Base-by-base conservation (phyloP, 441 rosid genomes). In the Adansonia grandidieri region DNA sequence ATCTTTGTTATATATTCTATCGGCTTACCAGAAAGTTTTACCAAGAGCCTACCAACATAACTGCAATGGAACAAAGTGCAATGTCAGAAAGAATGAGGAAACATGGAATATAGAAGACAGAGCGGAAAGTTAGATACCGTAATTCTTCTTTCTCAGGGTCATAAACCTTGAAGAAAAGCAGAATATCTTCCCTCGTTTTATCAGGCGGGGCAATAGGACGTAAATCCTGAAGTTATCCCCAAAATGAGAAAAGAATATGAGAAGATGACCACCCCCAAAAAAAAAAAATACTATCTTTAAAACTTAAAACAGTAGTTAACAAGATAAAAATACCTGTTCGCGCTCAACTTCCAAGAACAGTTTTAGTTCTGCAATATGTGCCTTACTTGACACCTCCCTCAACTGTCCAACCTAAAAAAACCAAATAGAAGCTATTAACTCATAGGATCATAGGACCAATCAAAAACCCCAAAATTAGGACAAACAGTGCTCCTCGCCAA, bases 151-250 rank as follows among this genome's bases (percentile, higher is more conserved):
- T 96, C 82, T 82, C 91, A 3, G 98, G 98, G 79, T 90, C 92
- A 85, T 91, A 96, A 77, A 90, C 88, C 91, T 96, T 96, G 85
- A 94, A 91, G 86, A 96, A 96, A 67, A 96, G 91, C 70, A 96
- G 85, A 79, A 91, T 93, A 80, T 96, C 99, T 70, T 91, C 99
- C 73, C 87, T 83, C 6, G 94, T 83, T 83, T 89, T 96, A 17
- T 88, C 92, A 28, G 93, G 97, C 20, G 89, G 93, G 71, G 94
- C 83, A 81, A 93, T 69, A 64, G 97, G 94, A 60, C 54, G 82
- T 70, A 84, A 83, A 91, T 94, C 98, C 99, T 96, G 86, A 73
- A 85, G 48, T 71, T 71, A 71, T 80, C 70, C 75, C 65, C 17
- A 70, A 24, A 57, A 75, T 32, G 37, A 32, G 37, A 37, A 37